Evolutionary conservation across 169 alveolate genomes (phyloP), one percentile per base, ranked within the genome.

Genomic region (Ichthyophthirius multifiliis): DNA sequence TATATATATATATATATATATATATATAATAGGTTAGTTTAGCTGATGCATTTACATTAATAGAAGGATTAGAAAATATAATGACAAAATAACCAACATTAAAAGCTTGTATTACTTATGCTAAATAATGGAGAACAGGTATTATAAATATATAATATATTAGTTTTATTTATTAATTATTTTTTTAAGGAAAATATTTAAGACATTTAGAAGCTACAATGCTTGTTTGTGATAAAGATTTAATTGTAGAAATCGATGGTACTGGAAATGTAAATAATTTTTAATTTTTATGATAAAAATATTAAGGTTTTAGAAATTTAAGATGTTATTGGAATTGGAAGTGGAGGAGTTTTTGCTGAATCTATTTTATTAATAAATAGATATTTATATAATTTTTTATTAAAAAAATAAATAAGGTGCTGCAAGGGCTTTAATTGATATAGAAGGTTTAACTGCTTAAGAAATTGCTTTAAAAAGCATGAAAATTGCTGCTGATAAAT

Each of bases 401-500:
- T 27, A 55, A 55, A 0, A 2, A 10, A 4, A 7, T 47, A 12
- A 1, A 30, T 16, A 43, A 46, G 81, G 86, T 62, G 92, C 92
- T 27, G 92, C 92, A 13, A 71, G 47, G 32, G 92, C 89, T 0
- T 65, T 87, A 12, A 16, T 87, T 9, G 85, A 77, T 27, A 67
- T 73, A n/a, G 71, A 45, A 5, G 83, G 76, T 32, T 4, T 87
- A 31, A 63, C 30, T 23, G 92, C 92, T 5, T 81, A 83, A 41
- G 81, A 87, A 35, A 87, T 87, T 23, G 92, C 89, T n/a, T 47
- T 37, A 48, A 82, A 47, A 65, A 55, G 86, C 20, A 87, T 87
- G 92, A 83, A 76, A 18, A 87, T 87, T 27, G 92, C 92, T n/a
- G 92, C 89, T 12, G 92, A 87, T 76, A 30, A 82, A 30, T 87